Evolutionary conservation across 345 rosid species (phyloP).

Genomic region (Brassica napus): DNA sequence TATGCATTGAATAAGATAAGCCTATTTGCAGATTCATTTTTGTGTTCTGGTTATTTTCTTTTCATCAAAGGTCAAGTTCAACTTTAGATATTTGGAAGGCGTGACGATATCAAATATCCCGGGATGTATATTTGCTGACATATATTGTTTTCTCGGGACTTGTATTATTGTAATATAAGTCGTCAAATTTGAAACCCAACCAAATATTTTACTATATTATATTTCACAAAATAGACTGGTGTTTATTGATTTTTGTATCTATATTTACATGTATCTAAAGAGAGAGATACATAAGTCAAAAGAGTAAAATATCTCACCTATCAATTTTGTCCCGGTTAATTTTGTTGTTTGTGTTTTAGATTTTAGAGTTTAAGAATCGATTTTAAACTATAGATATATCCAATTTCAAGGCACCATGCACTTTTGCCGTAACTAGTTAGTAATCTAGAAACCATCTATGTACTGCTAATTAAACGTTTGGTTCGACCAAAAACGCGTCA

Average conservation of each 20-base stretch:
- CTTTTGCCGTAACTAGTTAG: not conserved
- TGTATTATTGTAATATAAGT: not conserved
- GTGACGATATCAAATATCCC: conserved; percentile 4
- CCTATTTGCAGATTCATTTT: not conserved
- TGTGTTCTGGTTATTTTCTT: not conserved
- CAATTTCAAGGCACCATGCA: not conserved
- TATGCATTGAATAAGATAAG: not conserved
- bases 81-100: conserved; percentile 3
- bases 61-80: conserved; percentile 21
- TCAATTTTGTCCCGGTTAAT: not conserved
- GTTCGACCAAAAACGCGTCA: not conserved
- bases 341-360: not conserved
- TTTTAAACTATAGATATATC: not conserved
- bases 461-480: not conserved
- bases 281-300: not conserved
- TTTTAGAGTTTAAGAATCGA: not conserved
- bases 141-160: not conserved
- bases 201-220: not conserved
- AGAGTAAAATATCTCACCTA: not conserved
- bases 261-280: not conserved
- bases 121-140: conserved; percentile 15
- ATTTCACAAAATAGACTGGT: not conserved
- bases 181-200: conserved; percentile 12
- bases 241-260: not conserved
- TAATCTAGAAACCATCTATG: not conserved